phyloP scores from a whole-genome alignment of 768 basidiomycete species.

The Naematelia encephala region DNA sequence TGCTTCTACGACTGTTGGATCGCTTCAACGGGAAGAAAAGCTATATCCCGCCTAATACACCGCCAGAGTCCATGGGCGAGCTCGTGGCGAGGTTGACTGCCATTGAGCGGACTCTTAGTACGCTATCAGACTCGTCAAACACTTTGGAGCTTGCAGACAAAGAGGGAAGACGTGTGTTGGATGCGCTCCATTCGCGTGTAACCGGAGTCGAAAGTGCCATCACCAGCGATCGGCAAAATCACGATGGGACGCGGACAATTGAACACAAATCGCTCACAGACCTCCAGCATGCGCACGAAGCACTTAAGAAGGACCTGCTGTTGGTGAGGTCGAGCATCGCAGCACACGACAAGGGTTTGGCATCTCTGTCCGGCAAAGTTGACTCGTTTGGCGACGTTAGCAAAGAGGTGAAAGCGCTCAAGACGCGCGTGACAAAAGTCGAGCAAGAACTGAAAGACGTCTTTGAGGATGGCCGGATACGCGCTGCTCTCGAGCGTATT shows the following conservation, averaged over 20 bases:
- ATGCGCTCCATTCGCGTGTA: constrained; percentile 7
- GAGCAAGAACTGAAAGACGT: constrained; percentile 41
- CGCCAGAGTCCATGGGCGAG: constrained; percentile 45
- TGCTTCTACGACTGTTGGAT: constrained; percentile 26
- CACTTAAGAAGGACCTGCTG: constrained; percentile 9
- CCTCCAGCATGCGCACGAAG: constrained; percentile 8
- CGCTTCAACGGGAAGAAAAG: not conserved
- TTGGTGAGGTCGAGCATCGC: constrained; percentile 9
- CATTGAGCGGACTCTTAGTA: constrained; percentile 38
- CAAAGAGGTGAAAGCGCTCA: constrained; percentile 30
- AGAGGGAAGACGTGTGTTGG: constrained; percentile 1
- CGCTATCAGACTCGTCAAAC: constrained; percentile 25
- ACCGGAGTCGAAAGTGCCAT: constrained; percentile 11
- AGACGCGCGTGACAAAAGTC: constrained; percentile 37
- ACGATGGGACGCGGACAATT: constrained; percentile 2
- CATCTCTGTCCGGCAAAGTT: not conserved
- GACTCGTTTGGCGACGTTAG: constrained; percentile 15
- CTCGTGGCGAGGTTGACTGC: constrained; percentile 40
- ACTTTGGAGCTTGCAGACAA: constrained; percentile 2
- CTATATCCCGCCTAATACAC: constrained; percentile 21
- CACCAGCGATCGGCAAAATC: constrained; percentile 1
- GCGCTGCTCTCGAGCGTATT: constrained; percentile 48
- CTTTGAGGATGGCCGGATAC: constrained; percentile 42
- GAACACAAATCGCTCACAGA: constrained; percentile 8
- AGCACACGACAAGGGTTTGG: constrained; percentile 5